phyloP scores from a whole-genome alignment of 2,329 filamentous ascomycete genomes.

The Cladophialophora immunda region DNA sequence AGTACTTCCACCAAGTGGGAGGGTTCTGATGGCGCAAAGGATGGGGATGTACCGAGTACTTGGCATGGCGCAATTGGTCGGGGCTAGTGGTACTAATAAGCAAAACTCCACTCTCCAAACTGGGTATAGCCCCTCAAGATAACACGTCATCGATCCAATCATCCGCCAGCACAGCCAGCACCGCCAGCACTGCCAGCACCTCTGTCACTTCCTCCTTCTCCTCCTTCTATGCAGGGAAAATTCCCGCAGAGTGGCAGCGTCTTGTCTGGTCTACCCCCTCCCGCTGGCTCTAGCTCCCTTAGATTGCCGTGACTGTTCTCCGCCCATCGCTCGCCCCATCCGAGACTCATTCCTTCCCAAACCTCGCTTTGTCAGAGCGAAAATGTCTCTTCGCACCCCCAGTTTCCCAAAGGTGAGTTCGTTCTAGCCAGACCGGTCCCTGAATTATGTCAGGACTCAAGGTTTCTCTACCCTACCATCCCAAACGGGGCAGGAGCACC shows the following conservation, averaged over 20 bases:
- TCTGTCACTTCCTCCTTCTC: background rate
- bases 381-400: background rate
- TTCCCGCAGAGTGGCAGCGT: background rate
- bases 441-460: background rate
- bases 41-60: background rate
- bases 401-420: background rate
- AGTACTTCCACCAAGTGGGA: background rate
- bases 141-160: constrained; percentile 1
- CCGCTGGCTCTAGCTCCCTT: background rate
- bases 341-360: background rate
- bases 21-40: background rate
- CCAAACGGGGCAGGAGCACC: background rate
- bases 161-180: background rate
- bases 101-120: background rate
- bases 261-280: background rate
- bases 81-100: background rate
- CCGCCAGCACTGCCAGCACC: too few species aligned
- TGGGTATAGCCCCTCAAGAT: background rate
- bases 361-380: background rate
- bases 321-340: background rate
- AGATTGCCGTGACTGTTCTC: background rate
- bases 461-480: background rate
- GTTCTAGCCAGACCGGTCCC: background rate
- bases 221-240: background rate
- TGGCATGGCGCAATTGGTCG: too few species aligned